Evolutionary conservation across 1,139 yeast species (phyloP), one percentile per base, ranked within the genome.

Genomic region (Saccharomyces hybrid): DNA sequence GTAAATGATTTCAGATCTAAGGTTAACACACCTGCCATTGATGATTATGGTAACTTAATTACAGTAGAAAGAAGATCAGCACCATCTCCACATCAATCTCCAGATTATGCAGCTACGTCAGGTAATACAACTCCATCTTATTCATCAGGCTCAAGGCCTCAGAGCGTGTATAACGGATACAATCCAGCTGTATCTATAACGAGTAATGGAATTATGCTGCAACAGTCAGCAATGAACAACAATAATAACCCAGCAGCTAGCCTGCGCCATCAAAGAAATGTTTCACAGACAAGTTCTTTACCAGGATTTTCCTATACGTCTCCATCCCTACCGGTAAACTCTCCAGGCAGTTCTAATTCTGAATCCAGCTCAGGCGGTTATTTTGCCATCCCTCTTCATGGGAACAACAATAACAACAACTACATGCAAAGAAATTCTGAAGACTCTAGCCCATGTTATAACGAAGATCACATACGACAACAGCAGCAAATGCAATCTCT

Each of bases 21-120:
- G 38, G 56, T 68, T 5, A 65, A 66, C 42, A 68, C 73, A 1
- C 73, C 73, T 7, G 68, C 70, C n/a, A 66, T 69, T 49, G 73
- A 70, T 55, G 73, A 70, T 48, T 63, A 69, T 53, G 72, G 73
- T 44, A 70, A 70, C 52, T 54, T 70, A 56, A 65, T 70, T 3
- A 66, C 67, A 7, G 64, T 67, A 58, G 64, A 27, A 61, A 58
- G 27, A 38, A 50, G 54, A n/a, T 57, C 51, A 49, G 56, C 42
- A 27, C 61, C 16, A 38, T 38, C 19, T 41, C 58, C 48, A 16
- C 52, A 52, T 26, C 53, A 55, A 16, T 56, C 51, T 24, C 47
- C 53, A 11, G 52, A 46, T 12, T 55, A 51, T 6, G 19, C 19
- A 11, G 44, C 24, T 24, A 38, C 44, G 9, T 38, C 44, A 38